Conservation (phyloP, 192 early-diverging fungal species). For the Podila epigama region DNA sequence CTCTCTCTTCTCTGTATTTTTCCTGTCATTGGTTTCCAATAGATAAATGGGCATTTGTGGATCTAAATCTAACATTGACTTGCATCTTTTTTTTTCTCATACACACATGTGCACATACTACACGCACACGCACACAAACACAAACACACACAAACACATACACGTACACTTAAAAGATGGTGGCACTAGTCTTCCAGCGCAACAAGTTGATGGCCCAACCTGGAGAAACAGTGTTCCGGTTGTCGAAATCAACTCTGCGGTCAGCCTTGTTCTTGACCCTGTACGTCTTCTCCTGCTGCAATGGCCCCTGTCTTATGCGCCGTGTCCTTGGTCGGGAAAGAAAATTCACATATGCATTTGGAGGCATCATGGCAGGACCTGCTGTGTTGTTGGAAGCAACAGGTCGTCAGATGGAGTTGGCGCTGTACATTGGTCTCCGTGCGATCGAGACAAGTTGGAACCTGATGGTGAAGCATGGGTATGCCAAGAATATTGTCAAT, state of each 20-base stretch:
- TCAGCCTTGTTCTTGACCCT: constrained; percentile 63
- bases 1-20: too few relatives aligned
- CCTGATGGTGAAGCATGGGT: constrained; percentile 53
- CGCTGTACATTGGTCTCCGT: not conserved
- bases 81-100: too few relatives aligned
- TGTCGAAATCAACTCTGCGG: constrained; percentile 54
- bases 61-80: too few relatives aligned
- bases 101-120: too few relatives aligned
- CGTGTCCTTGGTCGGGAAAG: not conserved
- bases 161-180: constrained; percentile 43
- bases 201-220: constrained; percentile 8
- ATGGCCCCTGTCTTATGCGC: not conserved
- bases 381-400: not conserved
- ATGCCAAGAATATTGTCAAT: constrained; percentile 61
- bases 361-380: not conserved
- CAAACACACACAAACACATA: too few relatives aligned
- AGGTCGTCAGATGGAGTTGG: not conserved
- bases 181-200: constrained; percentile 38
- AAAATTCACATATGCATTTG: not conserved
- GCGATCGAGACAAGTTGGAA: not conserved
- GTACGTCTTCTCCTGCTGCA: constrained; percentile 19
- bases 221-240: constrained; percentile 34
- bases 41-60: too few relatives aligned
- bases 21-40: too few relatives aligned
- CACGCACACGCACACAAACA: too few relatives aligned